phyloP scores from a whole-genome alignment of 345 rosid species.

The Sisymbrium irio region DNA sequence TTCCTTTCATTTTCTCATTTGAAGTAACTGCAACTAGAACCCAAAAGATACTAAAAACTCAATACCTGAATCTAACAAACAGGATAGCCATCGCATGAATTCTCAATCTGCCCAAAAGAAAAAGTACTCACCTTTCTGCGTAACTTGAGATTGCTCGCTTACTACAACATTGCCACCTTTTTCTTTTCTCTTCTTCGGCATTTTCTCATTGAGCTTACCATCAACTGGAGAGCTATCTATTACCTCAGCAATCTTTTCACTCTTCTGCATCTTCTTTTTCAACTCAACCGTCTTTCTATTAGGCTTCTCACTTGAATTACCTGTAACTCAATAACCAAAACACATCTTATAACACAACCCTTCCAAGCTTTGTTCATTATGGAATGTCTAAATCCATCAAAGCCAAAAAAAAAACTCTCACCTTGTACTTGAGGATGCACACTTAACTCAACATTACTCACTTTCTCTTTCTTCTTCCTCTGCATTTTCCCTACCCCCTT shows the following conservation, averaged over 20 bases:
- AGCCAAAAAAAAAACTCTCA: background rate
- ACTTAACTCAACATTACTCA: background rate
- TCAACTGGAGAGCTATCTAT: background rate
- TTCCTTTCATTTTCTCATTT: slow-evolving; percentile 17
- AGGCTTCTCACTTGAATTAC: slow-evolving; percentile 19
- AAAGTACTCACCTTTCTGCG: background rate
- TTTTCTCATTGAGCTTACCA: background rate
- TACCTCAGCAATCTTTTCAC: background rate
- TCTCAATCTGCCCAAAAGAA: background rate
- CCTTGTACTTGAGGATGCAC: slow-evolving; percentile 18
- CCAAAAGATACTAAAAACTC: slow-evolving; percentile 13
- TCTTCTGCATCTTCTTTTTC: slow-evolving; percentile 24
- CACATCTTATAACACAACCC: background rate
- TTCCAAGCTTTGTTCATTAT: background rate
- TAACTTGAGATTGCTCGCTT: background rate
- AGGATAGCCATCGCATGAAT: background rate
- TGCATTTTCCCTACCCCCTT: background rate
- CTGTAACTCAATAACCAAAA: slow-evolving; percentile 9
- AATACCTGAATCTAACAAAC: background rate
- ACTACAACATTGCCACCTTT: background rate
- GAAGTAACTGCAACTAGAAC: slow-evolving; percentile 8
- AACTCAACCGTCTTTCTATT: slow-evolving; percentile 5
- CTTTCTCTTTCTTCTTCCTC: slow-evolving; percentile 30
- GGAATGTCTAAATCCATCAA: background rate
- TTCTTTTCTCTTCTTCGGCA: slow-evolving; percentile 13